Conservation (phyloP, 2,329 filamentous ascomycete species). For the Xylariaceae sp. region DNA sequence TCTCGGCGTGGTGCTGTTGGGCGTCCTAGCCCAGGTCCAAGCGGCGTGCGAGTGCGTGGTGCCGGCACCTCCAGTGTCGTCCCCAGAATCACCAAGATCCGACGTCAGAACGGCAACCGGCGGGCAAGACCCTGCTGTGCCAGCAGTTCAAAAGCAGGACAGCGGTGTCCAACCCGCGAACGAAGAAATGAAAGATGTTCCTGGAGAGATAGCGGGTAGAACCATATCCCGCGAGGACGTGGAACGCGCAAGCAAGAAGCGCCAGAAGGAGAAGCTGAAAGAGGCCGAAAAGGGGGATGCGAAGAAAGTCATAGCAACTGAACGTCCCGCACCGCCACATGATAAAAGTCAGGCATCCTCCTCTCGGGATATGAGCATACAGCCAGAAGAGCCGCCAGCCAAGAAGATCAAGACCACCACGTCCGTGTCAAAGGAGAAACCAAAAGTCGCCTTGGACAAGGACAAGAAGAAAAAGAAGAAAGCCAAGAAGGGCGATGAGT, state of each 20-base stretch:
- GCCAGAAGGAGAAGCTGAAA: not conserved
- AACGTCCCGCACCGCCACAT: not conserved
- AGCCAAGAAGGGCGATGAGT: slow-evolving; percentile 57
- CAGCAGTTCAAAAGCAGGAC: not conserved
- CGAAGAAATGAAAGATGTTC: not conserved
- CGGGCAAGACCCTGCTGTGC: not conserved
- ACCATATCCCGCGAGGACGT: slow-evolving; percentile 28
- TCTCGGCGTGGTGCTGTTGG: slow-evolving; percentile 64
- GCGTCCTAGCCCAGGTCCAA: slow-evolving; percentile 55
- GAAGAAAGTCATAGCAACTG: not conserved
- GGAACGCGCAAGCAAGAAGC: slow-evolving; percentile 9
- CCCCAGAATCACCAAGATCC: not conserved
- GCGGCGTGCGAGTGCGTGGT: slow-evolving; percentile 37
- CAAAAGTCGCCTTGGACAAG: slow-evolving; percentile 17
- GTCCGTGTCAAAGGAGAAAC: not conserved
- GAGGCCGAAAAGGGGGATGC: not conserved
- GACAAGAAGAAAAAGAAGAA: slow-evolving; percentile 48
- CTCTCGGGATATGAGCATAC: not conserved
- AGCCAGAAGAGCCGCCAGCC: not conserved
- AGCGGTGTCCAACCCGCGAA: not conserved
- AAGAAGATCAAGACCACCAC: slow-evolving; percentile 15
- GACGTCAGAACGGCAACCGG: not conserved
- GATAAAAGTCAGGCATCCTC: not conserved
- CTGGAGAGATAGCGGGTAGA: slow-evolving; percentile 4
- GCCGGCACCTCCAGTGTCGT: not conserved